Percentiles rank a stretch among this genome's conserved stretches.
Evolutionary conservation across 2,329 filamentous ascomycete species (phyloP).

Genomic region (Aureobasidium subglaciale): DNA sequence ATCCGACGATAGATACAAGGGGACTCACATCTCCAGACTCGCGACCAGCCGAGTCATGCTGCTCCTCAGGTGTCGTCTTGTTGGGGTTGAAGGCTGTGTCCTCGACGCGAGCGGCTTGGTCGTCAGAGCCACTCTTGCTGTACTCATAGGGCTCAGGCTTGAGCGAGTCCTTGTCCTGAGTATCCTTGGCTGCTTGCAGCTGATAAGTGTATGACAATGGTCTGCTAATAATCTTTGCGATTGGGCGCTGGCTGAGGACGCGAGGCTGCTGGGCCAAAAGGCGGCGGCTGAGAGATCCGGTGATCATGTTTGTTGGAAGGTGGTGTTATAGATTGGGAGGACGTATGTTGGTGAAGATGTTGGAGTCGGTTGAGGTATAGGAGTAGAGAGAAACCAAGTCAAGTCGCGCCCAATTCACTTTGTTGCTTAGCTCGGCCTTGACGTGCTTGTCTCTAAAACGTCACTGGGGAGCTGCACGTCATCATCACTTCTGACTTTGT

Average conservation of each 20-base stretch:
- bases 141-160: constrained; percentile 61
- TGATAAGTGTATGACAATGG: constrained; percentile 20
- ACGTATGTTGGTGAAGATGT: neutral
- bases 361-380: neutral
- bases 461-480: constrained; percentile 4
- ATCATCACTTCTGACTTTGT: neutral
- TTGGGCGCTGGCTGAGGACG: constrained; percentile 9
- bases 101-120: constrained; percentile 46
- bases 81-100: constrained; percentile 63
- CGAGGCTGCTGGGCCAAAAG: constrained; percentile 12
- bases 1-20: neutral
- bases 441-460: constrained; percentile 1
- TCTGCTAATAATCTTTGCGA: constrained; percentile 10
- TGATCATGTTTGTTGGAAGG: neutral
- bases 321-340: neutral
- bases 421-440: constrained; percentile 6
- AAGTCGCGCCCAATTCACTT: neutral
- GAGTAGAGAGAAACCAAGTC: neutral
- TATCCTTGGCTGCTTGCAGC: constrained; percentile 33
- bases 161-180: constrained; percentile 51
- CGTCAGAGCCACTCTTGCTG: constrained; percentile 59
- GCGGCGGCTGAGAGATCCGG: constrained; percentile 9
- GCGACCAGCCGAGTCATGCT: constrained; percentile 36
- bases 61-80: constrained; percentile 59
- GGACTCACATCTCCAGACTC: constrained; percentile 25